Base-by-base conservation (phyloP, 768 basidiomycete genomes). In the Tylopilus vinaceipallidus region DNA sequence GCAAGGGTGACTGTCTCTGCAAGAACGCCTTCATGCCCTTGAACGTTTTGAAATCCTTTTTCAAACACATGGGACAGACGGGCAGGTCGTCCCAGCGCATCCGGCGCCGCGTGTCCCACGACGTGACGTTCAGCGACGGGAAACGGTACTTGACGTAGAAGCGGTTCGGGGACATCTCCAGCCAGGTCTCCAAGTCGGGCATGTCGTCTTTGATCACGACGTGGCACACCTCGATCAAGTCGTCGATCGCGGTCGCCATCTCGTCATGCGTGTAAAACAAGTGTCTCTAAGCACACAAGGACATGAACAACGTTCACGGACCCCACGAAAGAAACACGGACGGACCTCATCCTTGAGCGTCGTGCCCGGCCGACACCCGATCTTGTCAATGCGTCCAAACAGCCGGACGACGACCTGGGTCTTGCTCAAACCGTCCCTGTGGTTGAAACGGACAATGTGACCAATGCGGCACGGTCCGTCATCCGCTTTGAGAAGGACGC, bases 61-160 rank as follows among this genome's bases (percentile, higher is more conserved):
- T 49, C 39, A 65, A 49, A 45, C 86, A 87, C 0, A 57, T 46
- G 1, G 52, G 53, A 54, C 86, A 88, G 2, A 82, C 61, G n/a
- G 56, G 46, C 0, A 83, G 61, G 2, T 75, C 70, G 2, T 55
- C 41, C 52, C 61, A 68, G 11, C 36, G 47, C 27, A 84, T 53
- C 7, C 45, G 57, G 24, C 48, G 49, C 30, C 58, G 65, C 1
- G 73, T 58, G 13, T 42, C 46, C 82, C 80, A 81, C 14, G 65
- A 65, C 22, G 42, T 45, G 30, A 72, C 65, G 10, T 51, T 33
- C 42, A 81, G 58, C 0, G 69, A 69, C 1, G 77, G 77, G 46
- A 85, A 82, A 2, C 48, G 52, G 52, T 79, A 85, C n/a, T 63
- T 59, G 49, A 78, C 61, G 47, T 77, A 87, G 63, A 86, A 89